Base-by-base conservation (phyloP, 208 protist genomes). In the Phytomonas francai region DNA sequence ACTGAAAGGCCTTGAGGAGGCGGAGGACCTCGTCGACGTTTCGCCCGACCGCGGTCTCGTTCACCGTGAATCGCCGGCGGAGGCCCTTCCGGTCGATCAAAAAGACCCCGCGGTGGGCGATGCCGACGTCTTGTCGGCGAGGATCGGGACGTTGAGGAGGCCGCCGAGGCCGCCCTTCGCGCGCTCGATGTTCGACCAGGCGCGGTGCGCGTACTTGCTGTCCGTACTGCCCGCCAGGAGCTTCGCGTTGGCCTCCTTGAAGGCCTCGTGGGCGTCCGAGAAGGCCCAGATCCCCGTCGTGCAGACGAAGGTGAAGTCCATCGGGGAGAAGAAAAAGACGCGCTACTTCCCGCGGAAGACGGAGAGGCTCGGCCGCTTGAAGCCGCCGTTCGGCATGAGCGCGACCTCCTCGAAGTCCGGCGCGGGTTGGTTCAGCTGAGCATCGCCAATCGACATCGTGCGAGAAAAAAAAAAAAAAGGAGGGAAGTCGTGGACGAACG, bases 241-340 rank as follows among this genome's bases (percentile, higher is more conserved):
- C 3, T 60, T 42, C 29, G 34, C 56, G 39, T 73, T 30, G 7
- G 54, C 39, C 30, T 8, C 78, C 30, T 70, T 68, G 86, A 99
- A 99, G 76, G 98, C 84, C 65, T 90, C 88, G 56, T 74, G 78
- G 71, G 79, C 73, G 67, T 99, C 95, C 56, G 77, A 91, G 91
- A 98, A 98, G 69, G 95, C 90, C 73, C 96, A 93, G 68, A 98
- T 97, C 87, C 98, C 97, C 19, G 96, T 98, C 45, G 97, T 97
- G 86, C 97, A 99, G 67, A 99, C 97, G 72, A 98, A 98, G 70
- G 95, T 98, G 85, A 98, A 98, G 81, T 98, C 96, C 30, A 98
- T 71, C 34, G 97, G 97, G 79, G 98, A 98, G 85, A 98, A 98
- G 90, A 98, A 97, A 45, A 98, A 87, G 42, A 98, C 92, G n/a